Conservation (phyloP, 2,329 filamentous ascomycete species). For the Hypoxylon sp. region DNA sequence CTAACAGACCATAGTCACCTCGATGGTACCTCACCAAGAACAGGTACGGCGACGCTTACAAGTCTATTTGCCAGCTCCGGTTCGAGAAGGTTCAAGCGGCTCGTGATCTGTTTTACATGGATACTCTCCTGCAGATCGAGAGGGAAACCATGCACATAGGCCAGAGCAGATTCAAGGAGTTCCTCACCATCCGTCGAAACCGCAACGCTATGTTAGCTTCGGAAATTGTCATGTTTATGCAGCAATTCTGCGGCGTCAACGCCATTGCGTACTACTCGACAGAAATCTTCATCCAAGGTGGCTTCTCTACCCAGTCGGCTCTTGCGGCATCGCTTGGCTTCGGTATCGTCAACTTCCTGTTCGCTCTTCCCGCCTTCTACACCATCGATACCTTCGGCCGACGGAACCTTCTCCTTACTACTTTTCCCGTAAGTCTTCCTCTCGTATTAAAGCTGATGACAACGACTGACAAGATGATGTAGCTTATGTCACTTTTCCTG, state of each 20-base stretch:
- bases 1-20: constrained; percentile 45
- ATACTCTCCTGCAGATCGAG: constrained; percentile 69
- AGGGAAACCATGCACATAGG: constrained; percentile 62
- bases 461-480: constrained; percentile 27
- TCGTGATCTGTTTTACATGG: constrained; percentile 68
- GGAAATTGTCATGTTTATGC: constrained; percentile 75
- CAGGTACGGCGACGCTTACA: constrained; percentile 61
- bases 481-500: constrained; percentile 67
- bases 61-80: constrained; percentile 61
- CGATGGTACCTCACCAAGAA: constrained; percentile 61
- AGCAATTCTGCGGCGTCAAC: constrained; percentile 68
- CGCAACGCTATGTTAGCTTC: constrained; percentile 71
- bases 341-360: constrained; percentile 74
- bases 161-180: constrained; percentile 64
- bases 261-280: constrained; percentile 64
- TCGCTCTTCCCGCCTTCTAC: constrained; percentile 72
- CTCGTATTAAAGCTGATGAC: not conserved
- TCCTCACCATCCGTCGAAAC: constrained; percentile 72
- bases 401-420: constrained; percentile 71
- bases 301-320: constrained; percentile 64
- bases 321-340: constrained; percentile 73
- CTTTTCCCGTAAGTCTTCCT: constrained; percentile 62
- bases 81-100: constrained; percentile 66
- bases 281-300: constrained; percentile 69
- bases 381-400: constrained; percentile 78